Conservation (phyloP, 495 filamentous ascomycete genomes). For the Aspergillus sclerotioniger region DNA sequence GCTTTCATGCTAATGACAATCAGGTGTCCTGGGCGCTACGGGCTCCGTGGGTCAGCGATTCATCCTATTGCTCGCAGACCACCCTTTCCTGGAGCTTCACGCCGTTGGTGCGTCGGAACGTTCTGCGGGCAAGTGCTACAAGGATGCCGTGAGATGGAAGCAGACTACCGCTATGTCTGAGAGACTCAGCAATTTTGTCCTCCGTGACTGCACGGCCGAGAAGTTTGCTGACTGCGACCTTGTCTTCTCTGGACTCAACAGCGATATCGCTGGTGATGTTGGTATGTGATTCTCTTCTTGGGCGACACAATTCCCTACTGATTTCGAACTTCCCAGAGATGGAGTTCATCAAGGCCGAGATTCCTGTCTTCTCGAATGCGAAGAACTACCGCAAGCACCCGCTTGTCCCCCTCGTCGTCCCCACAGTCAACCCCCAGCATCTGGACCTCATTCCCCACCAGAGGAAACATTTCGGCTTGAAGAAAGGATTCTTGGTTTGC, state of each 20-base stretch:
- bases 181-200: slow-evolving; percentile 63
- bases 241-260: slow-evolving; percentile 85
- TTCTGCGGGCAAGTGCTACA: slow-evolving; percentile 79
- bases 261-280: slow-evolving; percentile 77
- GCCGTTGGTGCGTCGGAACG: slow-evolving; percentile 76
- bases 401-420: slow-evolving; percentile 79
- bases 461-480: slow-evolving; percentile 59
- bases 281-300: slow-evolving; percentile 41
- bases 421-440: slow-evolving; percentile 79
- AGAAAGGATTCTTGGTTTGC: slow-evolving; percentile 81
- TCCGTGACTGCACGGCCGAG: slow-evolving; percentile 71
- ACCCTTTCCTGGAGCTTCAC: slow-evolving; percentile 72
- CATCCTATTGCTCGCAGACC: slow-evolving; percentile 75
- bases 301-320: neutral
- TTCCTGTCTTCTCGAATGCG: slow-evolving; percentile 83
- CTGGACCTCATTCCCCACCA: slow-evolving; percentile 76
- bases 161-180: slow-evolving; percentile 71
- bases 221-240: slow-evolving; percentile 81
- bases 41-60: slow-evolving; percentile 86
- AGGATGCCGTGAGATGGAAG: slow-evolving; percentile 82
- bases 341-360: slow-evolving; percentile 73
- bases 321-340: slow-evolving; percentile 52
- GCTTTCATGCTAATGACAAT: slow-evolving; percentile 17
- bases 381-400: slow-evolving; percentile 87
- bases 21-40: slow-evolving; percentile 47